phyloP scores from a whole-genome alignment of 495 filamentous ascomycete genomes.

The Penicillium fimorum region DNA sequence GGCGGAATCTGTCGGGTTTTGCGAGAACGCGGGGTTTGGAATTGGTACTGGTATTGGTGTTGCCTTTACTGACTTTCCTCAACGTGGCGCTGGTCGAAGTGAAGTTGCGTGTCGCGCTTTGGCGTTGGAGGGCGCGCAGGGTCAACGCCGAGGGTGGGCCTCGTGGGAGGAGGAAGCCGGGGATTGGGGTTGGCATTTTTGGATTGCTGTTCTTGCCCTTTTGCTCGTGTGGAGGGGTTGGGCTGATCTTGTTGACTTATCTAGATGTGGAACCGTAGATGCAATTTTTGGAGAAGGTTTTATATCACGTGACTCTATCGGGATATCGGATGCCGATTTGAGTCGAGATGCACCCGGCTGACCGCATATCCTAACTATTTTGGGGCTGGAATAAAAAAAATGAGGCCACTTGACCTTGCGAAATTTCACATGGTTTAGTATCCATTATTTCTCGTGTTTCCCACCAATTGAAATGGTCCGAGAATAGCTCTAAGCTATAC shows the following conservation, averaged over 20 bases:
- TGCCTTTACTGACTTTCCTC: slow-evolving; percentile 13
- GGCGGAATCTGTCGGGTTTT: slow-evolving; percentile 79
- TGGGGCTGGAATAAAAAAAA: not conserved
- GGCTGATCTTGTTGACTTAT: slow-evolving; percentile 1
- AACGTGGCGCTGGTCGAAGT: slow-evolving; percentile 20
- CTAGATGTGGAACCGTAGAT: slow-evolving; percentile 11
- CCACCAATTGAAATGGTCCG: not conserved
- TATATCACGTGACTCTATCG: slow-evolving; percentile 12
- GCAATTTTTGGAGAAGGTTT: slow-evolving; percentile 17
- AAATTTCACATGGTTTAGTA: not conserved
- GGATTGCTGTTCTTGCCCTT: not conserved
- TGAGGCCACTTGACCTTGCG: not conserved
- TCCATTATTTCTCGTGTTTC: not conserved
- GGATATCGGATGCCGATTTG: slow-evolving; percentile 1
- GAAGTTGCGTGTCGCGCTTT: slow-evolving; percentile 25
- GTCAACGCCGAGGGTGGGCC: slow-evolving; percentile 35
- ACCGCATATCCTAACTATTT: slow-evolving; percentile 1
- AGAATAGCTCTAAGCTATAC: not conserved
- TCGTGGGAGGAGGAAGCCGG: slow-evolving; percentile 44
- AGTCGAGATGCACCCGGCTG: not conserved
- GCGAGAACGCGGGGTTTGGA: slow-evolving; percentile 62
- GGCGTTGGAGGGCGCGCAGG: slow-evolving; percentile 28
- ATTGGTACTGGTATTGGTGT: slow-evolving; percentile 3
- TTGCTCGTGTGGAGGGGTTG: not conserved
- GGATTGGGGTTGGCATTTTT: slow-evolving; percentile 32